A percentile compares a stretch with the other conserved stretches of the same genome.
Evolutionary conservation across 2,329 filamentous ascomycete genomes (phyloP).

Genomic region (Geosmithia flava): DNA sequence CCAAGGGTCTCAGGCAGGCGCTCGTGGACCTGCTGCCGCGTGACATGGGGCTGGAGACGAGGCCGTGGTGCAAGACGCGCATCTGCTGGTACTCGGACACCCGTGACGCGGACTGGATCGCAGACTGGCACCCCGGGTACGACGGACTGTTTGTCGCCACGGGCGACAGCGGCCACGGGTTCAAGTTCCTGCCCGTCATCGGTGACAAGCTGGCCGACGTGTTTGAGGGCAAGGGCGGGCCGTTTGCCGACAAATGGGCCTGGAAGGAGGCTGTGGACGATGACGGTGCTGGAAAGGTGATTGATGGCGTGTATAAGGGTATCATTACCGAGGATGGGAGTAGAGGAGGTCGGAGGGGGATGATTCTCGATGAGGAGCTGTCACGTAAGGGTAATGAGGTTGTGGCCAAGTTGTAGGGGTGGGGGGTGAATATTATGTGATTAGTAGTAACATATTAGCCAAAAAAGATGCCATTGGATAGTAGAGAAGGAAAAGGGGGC

Average conservation of each 20-base stretch:
- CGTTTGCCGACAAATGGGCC: constrained; percentile 45
- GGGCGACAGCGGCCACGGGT: constrained; percentile 52
- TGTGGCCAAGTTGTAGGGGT: constrained; percentile 3
- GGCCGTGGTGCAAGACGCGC: constrained; percentile 49
- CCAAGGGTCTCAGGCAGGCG: constrained; percentile 46
- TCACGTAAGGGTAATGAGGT: constrained; percentile 4
- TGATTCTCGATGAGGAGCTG: constrained; percentile 32
- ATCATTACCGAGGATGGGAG: constrained; percentile 41
- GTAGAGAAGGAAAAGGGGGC: too few relatives aligned
- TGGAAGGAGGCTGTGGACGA: constrained; percentile 46
- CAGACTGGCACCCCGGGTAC: constrained; percentile 55
- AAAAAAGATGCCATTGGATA: too few relatives aligned
- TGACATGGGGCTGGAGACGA: constrained; percentile 35
- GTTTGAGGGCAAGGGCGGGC: constrained; percentile 30
- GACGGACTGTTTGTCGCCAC: constrained; percentile 47
- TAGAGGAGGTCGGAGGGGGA: constrained; percentile 32
- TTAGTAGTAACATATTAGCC: too few relatives aligned
- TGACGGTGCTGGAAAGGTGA: constrained; percentile 16
- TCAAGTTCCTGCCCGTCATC: constrained; percentile 57
- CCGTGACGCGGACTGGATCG: constrained; percentile 56
- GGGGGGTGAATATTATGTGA: too few relatives aligned
- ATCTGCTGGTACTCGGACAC: constrained; percentile 73
- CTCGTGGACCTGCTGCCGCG: constrained; percentile 47
- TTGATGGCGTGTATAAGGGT: constrained; percentile 21
- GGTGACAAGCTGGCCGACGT: constrained; percentile 49